phyloP scores from a whole-genome alignment of 305 asterid genomes.

The Stenogyne calaminthoides region DNA sequence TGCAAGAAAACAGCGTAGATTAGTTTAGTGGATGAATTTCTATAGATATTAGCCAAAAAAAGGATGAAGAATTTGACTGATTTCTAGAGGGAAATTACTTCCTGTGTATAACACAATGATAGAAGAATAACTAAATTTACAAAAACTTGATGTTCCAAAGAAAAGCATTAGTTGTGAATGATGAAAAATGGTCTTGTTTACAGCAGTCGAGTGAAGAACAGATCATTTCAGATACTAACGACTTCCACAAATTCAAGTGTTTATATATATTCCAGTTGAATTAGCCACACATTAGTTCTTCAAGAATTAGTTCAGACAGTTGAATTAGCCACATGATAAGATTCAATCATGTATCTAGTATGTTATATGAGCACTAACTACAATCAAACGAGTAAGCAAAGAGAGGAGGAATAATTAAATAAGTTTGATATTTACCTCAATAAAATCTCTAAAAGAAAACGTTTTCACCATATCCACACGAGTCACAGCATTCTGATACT shows the following conservation, averaged over 20 bases:
- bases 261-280: neutral
- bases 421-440: constrained; percentile 45
- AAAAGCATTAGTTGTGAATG: neutral
- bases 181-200: neutral
- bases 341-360: neutral
- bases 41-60: neutral
- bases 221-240: neutral
- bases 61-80: neutral
- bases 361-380: neutral
- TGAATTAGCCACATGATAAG: neutral
- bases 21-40: neutral
- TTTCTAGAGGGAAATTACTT: neutral
- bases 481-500: constrained; percentile 89
- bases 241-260: neutral
- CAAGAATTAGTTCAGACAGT: neutral
- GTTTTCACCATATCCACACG: constrained; percentile 74
- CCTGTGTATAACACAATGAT: neutral
- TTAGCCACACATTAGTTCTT: neutral
- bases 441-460: constrained; percentile 59
- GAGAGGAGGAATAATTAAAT: constrained; percentile 7
- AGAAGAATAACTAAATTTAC: neutral
- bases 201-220: neutral
- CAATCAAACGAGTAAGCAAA: neutral
- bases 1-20: constrained; percentile 35
- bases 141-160: neutral